Evolutionary conservation across 352 stramenopile genomes (phyloP).

Genomic region (Pythium folliculosum): DNA sequence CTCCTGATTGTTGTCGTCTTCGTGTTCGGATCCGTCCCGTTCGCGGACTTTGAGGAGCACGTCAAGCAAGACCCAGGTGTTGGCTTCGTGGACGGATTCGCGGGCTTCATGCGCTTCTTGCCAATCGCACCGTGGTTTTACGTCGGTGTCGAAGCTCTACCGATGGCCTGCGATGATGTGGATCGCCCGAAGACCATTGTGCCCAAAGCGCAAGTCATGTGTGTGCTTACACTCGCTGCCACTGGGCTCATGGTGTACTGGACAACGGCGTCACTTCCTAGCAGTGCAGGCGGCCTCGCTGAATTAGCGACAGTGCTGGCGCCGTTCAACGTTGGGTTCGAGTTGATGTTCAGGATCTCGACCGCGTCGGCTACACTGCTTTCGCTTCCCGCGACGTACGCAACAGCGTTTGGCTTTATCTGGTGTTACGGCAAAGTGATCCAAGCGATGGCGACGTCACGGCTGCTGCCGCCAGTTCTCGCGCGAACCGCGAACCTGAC

Average conservation of each 20-base stretch:
- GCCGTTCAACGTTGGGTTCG: constrained; percentile 16
- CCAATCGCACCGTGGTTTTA: constrained; percentile 28
- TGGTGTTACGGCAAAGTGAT: constrained; percentile 36
- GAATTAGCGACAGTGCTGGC: neutral
- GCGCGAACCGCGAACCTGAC: neutral
- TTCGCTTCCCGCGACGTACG: constrained; percentile 36
- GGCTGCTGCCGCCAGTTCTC: constrained; percentile 22
- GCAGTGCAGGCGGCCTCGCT: neutral
- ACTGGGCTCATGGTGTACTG: constrained; percentile 26
- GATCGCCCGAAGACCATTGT: constrained; percentile 43
- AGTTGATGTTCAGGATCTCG: constrained; percentile 22
- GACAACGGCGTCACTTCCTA: constrained; percentile 22
- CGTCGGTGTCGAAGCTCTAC: constrained; percentile 19
- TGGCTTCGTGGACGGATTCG: constrained; percentile 7
- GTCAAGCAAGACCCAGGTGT: neutral
- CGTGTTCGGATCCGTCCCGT: neutral
- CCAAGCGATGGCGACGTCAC: constrained; percentile 31
- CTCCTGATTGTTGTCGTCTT: constrained; percentile 9
- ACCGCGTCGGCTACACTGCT: constrained; percentile 18
- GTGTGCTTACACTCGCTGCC: constrained; percentile 28
- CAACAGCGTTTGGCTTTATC: constrained; percentile 37
- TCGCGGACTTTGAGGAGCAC: constrained; percentile 2
- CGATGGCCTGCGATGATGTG: constrained; percentile 24
- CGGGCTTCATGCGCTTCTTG: constrained; percentile 33
- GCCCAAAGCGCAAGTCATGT: constrained; percentile 42